These are phyloP conservation scores for Lactuca sativa DNA, from an alignment of 129 eudicot genomes.

Conservation along the genomic window DNA sequence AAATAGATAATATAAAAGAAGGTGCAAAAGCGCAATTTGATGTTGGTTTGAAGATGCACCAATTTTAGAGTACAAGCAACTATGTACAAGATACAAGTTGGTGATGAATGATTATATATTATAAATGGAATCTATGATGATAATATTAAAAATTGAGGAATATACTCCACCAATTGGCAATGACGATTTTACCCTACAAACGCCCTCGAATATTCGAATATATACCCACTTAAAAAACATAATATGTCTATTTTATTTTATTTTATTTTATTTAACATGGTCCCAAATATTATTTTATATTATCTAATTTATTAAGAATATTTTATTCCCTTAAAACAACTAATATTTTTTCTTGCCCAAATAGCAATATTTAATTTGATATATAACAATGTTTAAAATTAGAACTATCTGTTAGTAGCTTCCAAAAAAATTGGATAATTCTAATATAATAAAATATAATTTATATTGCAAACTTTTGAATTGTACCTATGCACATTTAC, in stretches of 20 bases:
- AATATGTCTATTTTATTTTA: slow-evolving; percentile 1
- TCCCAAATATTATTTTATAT: slow-evolving; percentile 24
- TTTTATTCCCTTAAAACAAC: background rate
- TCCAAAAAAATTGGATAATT: background rate
- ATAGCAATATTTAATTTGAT: background rate
- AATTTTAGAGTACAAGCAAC: background rate
- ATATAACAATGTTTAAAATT: background rate
- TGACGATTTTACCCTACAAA: slow-evolving; percentile 18
- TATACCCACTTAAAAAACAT: slow-evolving; percentile 22
- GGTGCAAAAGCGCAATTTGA: too few species aligned
- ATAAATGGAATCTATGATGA: slow-evolving; percentile 29
- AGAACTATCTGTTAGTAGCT: background rate
- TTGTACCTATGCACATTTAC: background rate
- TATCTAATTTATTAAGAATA: slow-evolving; percentile 14
- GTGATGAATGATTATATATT: slow-evolving; percentile 6
- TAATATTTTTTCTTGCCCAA: background rate
- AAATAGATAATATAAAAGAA: too few species aligned
- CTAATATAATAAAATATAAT: background rate
- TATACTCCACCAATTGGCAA: slow-evolving; percentile 34
- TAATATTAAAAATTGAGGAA: slow-evolving; percentile 32
- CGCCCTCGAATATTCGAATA: slow-evolving; percentile 37
- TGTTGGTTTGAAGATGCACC: too few species aligned
- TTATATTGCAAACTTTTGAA: background rate
- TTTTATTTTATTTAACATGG: slow-evolving; percentile 17
- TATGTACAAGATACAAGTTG: slow-evolving; percentile 14